A percentile compares a stretch with the other conserved stretches of the same genome.
phyloP scores from a whole-genome alignment of 371 early-diverging fungal genomes.

The Entomophthora muscae region DNA sequence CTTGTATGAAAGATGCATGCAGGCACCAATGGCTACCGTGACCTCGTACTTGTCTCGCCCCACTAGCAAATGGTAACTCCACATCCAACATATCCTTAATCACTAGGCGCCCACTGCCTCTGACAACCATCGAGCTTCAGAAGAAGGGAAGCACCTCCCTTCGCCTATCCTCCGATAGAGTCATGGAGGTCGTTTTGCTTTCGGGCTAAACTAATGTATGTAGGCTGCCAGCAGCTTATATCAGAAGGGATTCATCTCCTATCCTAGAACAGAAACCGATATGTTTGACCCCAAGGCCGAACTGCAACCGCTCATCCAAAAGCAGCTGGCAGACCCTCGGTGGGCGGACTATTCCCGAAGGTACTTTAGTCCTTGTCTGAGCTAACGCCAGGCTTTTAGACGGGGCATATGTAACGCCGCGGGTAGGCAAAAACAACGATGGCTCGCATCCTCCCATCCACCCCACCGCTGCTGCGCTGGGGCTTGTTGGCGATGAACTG shows the following conservation, averaged over 20 bases:
- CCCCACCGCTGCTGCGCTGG: slow-evolving; percentile 56
- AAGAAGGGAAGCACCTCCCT: slow-evolving; percentile 60
- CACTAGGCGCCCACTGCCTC: slow-evolving; percentile 65
- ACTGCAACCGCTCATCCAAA: slow-evolving; percentile 39
- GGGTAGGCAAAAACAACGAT: slow-evolving; percentile 88
- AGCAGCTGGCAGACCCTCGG: slow-evolving; percentile 30
- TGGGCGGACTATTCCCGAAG: slow-evolving; percentile 51
- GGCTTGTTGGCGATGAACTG: slow-evolving; percentile 47
- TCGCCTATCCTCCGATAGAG: slow-evolving; percentile 52
- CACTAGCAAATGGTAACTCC: slow-evolving; percentile 54
- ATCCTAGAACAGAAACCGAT: slow-evolving; percentile 99
- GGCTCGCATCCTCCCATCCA: slow-evolving; percentile 99
- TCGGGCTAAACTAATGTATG: not conserved
- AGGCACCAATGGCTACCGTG: slow-evolving; percentile 37
- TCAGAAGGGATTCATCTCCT: slow-evolving; percentile 82
- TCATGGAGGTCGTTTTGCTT: slow-evolving; percentile 51
- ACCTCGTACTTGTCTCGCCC: slow-evolving; percentile 33
- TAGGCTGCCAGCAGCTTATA: slow-evolving; percentile 77
- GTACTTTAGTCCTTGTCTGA: slow-evolving; percentile 17
- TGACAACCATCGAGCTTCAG: slow-evolving; percentile 92
- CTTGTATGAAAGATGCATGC: slow-evolving; percentile 53
- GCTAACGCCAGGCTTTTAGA: slow-evolving; percentile 31
- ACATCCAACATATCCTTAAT: not conserved
- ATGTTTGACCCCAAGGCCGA: slow-evolving; percentile 68
- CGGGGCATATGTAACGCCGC: slow-evolving; percentile 62